phyloP scores from a whole-genome alignment of 371 early-diverging fungal genomes.

The Nematocida homosporus region DNA sequence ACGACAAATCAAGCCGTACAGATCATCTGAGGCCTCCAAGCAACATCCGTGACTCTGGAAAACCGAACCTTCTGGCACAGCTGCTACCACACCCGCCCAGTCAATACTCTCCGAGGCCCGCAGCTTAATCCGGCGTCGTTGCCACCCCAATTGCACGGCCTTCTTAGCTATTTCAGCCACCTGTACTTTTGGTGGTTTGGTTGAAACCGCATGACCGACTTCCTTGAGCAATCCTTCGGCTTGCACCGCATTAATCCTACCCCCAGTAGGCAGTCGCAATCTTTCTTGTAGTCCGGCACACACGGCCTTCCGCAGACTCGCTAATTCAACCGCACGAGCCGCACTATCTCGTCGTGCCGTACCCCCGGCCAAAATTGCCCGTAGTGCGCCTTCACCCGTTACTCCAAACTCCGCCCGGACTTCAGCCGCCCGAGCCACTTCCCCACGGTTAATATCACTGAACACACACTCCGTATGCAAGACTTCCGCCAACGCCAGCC shows the following conservation, averaged over 20 bases:
- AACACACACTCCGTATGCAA: slow-evolving; percentile 59
- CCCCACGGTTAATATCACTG: slow-evolving; percentile 60
- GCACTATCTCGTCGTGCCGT: slow-evolving; percentile 59
- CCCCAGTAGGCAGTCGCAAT: slow-evolving; percentile 32
- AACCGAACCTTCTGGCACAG: slow-evolving; percentile 31
- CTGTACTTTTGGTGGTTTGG: slow-evolving; percentile 56
- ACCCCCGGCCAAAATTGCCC: slow-evolving; percentile 58
- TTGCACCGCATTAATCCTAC: slow-evolving; percentile 14
- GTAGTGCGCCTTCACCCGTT: slow-evolving; percentile 37
- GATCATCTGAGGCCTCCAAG: slow-evolving; percentile 39
- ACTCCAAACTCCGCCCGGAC: slow-evolving; percentile 10
- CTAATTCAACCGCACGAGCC: slow-evolving; percentile 58
- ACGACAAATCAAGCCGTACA: slow-evolving; percentile 39
- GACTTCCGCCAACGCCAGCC: slow-evolving; percentile 41
- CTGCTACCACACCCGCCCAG: neutral
- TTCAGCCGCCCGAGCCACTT: slow-evolving; percentile 51
- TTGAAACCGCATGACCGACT: slow-evolving; percentile 31
- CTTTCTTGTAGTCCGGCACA: slow-evolving; percentile 53
- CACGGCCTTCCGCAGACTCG: slow-evolving; percentile 56
- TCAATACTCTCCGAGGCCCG: slow-evolving; percentile 1
- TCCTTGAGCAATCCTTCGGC: slow-evolving; percentile 47
- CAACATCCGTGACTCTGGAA: neutral
- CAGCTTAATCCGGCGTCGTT: slow-evolving; percentile 22
- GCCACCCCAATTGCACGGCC: slow-evolving; percentile 57
- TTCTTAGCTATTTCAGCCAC: slow-evolving; percentile 58